Percentiles rank a stretch among this genome's conserved stretches.
phyloP scores from a whole-genome alignment of 257 asterid species.

The Buddleja alternifolia region DNA sequence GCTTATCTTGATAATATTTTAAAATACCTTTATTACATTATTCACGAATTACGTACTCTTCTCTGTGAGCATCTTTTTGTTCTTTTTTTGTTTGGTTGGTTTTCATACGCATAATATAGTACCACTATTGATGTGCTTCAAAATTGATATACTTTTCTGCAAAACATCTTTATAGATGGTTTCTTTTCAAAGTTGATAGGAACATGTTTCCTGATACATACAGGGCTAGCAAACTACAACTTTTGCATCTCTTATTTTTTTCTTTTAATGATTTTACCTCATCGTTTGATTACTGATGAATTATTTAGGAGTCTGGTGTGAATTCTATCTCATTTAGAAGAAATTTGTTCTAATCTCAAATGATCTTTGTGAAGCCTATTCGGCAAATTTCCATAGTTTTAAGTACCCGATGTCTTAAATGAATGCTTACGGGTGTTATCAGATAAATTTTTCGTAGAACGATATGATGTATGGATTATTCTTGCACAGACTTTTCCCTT shows the following conservation, averaged over 20 bases:
- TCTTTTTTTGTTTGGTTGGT: background rate
- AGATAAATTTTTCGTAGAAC: background rate
- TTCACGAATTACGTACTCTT: background rate
- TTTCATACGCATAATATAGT: background rate
- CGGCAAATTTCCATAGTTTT: background rate
- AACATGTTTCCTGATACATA: too few relatives aligned
- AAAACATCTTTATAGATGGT: background rate
- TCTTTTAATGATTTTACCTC: too few relatives aligned
- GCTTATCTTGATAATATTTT: constrained; percentile 1
- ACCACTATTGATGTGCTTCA: background rate
- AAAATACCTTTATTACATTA: background rate
- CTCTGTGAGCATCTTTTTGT: background rate
- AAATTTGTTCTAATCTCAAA: background rate
- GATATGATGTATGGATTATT: background rate
- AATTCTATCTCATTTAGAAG: background rate
- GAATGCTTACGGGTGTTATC: background rate
- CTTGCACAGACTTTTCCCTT: background rate
- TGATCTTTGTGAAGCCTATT: background rate
- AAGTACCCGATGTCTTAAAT: background rate
- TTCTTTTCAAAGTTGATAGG: constrained; percentile 3
- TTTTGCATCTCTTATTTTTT: too few relatives aligned
- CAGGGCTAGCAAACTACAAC: background rate
- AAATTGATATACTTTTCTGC: background rate
- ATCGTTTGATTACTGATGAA: background rate
- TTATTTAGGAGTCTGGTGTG: background rate